Conservation (phyloP, 1,284 basidiomycete genomes). For the Thelephora terrestris region DNA sequence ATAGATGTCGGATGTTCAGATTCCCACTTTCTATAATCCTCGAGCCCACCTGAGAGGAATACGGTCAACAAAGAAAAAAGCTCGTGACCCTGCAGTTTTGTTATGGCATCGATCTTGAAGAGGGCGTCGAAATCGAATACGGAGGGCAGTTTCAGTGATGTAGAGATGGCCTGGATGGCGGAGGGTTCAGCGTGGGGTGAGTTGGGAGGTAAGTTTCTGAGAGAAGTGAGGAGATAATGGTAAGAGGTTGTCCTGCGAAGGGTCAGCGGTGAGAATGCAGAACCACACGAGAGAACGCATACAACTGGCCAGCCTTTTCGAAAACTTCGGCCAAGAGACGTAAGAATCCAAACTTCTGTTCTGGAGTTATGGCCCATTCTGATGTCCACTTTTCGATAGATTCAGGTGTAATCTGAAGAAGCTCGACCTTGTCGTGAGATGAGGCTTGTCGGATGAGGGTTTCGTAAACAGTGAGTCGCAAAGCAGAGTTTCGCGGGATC, state of each 20-base stretch:
- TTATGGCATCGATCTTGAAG: slow-evolving; percentile 64
- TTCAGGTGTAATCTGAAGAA: slow-evolving; percentile 51
- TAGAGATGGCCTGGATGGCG: slow-evolving; percentile 52
- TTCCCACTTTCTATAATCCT: slow-evolving; percentile 59
- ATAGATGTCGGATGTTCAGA: slow-evolving; percentile 40
- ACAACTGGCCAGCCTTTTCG: slow-evolving; percentile 47
- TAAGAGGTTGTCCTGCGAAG: slow-evolving; percentile 45
- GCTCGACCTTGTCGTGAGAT: slow-evolving; percentile 58
- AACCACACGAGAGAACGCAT: slow-evolving; percentile 19
- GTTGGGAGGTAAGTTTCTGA: slow-evolving; percentile 46
- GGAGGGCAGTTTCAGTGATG: slow-evolving; percentile 59
- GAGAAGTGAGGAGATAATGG: slow-evolving; percentile 51
- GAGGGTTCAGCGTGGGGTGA: slow-evolving; percentile 40
- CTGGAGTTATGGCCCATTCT: slow-evolving; percentile 65
- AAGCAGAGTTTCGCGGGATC: slow-evolving; percentile 56
- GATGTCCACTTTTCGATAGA: slow-evolving; percentile 67
- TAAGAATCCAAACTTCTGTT: slow-evolving; percentile 65
- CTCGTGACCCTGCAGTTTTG: slow-evolving; percentile 58
- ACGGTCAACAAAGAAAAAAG: slow-evolving; percentile 62
- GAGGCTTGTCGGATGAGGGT: slow-evolving; percentile 59
- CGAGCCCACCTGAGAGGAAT: slow-evolving; percentile 59
- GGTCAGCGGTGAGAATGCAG: neutral
- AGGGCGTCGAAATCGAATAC: slow-evolving; percentile 79
- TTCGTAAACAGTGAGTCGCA: slow-evolving; percentile 58
- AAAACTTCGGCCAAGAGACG: slow-evolving; percentile 57